Conservation (phyloP, 345 rosid genomes). For the Rhizophora apiculata region DNA sequence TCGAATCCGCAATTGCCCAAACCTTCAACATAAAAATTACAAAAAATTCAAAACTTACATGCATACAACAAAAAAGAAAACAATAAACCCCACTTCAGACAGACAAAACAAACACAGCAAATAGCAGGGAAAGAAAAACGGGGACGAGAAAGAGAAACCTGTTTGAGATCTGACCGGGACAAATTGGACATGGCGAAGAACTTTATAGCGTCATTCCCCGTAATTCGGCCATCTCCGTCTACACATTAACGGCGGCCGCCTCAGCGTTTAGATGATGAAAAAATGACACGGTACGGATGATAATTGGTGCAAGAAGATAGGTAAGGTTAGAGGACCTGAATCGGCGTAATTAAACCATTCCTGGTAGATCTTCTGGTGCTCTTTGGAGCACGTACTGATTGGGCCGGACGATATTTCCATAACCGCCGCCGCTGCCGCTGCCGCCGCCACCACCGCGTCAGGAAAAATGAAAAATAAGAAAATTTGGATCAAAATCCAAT, state of each 20-base stretch:
- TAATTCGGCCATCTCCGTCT: conserved; percentile 88
- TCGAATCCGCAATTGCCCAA: conserved; percentile 93
- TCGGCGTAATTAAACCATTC: conserved; percentile 87
- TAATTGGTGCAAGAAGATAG: not conserved
- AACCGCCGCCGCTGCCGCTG: too few species aligned
- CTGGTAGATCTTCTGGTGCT: conserved; percentile 68
- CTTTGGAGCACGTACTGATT: conserved; percentile 71
- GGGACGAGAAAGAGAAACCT: conserved; percentile 32
- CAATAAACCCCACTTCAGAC: not conserved
- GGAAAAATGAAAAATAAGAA: too few species aligned
- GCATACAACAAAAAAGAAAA: not conserved
- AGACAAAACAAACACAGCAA: not conserved
- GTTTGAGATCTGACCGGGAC: conserved; percentile 80
- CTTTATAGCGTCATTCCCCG: conserved; percentile 81
- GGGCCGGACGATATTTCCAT: conserved; percentile 76
- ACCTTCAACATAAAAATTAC: conserved; percentile 39
- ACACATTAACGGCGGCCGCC: not conserved
- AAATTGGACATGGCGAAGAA: conserved; percentile 78
- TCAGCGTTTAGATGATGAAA: not conserved
- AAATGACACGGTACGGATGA: not conserved
- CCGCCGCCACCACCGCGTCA: too few species aligned
- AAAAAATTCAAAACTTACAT: conserved; percentile 10
- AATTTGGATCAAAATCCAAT: too few species aligned
- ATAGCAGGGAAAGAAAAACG: not conserved
- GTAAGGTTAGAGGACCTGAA: conserved; percentile 48